A percentile compares a stretch with the other conserved stretches of the same genome.
phyloP scores from a whole-genome alignment of 2,329 filamentous ascomycete genomes.

The Fusarium clavum region DNA sequence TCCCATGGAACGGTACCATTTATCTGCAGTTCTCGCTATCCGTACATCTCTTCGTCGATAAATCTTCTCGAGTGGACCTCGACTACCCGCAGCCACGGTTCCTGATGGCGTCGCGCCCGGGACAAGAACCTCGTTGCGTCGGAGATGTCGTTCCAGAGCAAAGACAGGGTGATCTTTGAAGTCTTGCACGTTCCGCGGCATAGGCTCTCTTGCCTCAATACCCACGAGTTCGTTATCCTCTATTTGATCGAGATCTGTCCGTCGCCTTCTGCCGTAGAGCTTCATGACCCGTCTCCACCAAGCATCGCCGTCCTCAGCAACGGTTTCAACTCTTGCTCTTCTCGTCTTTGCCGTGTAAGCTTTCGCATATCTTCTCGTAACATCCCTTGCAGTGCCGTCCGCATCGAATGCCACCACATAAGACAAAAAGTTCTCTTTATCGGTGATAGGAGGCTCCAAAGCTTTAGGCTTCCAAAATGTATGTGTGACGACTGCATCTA shows the following conservation, averaged over 20 bases:
- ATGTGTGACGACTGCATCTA: conserved; percentile 85
- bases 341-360: conserved; percentile 92
- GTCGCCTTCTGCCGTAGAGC: conserved; percentile 56
- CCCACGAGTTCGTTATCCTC: conserved; percentile 82
- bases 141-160: conserved; percentile 86
- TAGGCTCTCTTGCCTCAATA: conserved; percentile 79
- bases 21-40: conserved; percentile 80
- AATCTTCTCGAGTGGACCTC: conserved; percentile 76
- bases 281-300: conserved; percentile 68
- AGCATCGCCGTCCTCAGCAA: conserved; percentile 58
- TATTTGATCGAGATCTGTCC: conserved; percentile 80
- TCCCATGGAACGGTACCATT: conserved; percentile 86
- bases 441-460: conserved; percentile 85
- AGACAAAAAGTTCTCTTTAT: conserved; percentile 78
- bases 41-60: conserved; percentile 87
- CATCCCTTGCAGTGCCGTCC: conserved; percentile 81
- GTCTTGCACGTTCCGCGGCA: conserved; percentile 87
- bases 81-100: conserved; percentile 77
- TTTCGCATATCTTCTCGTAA: conserved; percentile 88
- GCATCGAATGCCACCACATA: conserved; percentile 90
- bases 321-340: conserved; percentile 78
- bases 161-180: conserved; percentile 89
- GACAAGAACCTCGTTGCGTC: conserved; percentile 83
- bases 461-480: conserved; percentile 78
- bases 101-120: conserved; percentile 78